Percentiles rank a stretch among this genome's conserved stretches.
Conservation (phyloP, 805 yeast species). For the Ogataea naganishii region DNA sequence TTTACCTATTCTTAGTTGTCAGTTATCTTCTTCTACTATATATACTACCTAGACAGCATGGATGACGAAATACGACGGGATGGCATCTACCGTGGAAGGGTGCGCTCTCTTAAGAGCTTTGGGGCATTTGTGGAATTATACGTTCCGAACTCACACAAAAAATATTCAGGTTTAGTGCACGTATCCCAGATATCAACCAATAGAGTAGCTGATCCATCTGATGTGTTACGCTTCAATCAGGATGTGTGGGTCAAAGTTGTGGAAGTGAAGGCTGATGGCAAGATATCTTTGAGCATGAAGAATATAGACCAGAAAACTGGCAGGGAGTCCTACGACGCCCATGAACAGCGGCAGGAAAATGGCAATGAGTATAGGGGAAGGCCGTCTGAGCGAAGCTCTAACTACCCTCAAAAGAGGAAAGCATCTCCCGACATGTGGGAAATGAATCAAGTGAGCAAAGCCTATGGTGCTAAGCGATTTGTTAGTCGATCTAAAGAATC, state of each 20-base stretch:
- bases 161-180: constrained; percentile 62
- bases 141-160: constrained; percentile 20
- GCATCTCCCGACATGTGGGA: constrained; percentile 94
- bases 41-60: constrained; percentile 4
- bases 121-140: constrained; percentile 70
- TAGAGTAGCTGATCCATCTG: constrained; percentile 50
- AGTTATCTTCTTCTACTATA: constrained; percentile 13
- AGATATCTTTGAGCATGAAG: constrained; percentile 58
- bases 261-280: constrained; percentile 30
- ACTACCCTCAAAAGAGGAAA: constrained; percentile 30
- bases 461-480: constrained; percentile 20
- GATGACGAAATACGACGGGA: constrained; percentile 30
- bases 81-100: constrained; percentile 49
- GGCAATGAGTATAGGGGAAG: constrained; percentile 1
- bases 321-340: constrained; percentile 11
- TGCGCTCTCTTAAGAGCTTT: constrained; percentile 51
- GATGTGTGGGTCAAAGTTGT: constrained; percentile 56
- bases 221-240: constrained; percentile 47
- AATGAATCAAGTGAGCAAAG: constrained; percentile 55
- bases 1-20: no score
- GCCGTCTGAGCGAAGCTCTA: constrained; percentile 3
- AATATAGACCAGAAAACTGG: constrained; percentile 70
- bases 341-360: neutral
- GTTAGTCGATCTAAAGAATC: constrained; percentile 6
- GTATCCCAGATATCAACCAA: constrained; percentile 54